Conservation (phyloP, 108 stramenopile species). For the Discostella stelligeroides region DNA sequence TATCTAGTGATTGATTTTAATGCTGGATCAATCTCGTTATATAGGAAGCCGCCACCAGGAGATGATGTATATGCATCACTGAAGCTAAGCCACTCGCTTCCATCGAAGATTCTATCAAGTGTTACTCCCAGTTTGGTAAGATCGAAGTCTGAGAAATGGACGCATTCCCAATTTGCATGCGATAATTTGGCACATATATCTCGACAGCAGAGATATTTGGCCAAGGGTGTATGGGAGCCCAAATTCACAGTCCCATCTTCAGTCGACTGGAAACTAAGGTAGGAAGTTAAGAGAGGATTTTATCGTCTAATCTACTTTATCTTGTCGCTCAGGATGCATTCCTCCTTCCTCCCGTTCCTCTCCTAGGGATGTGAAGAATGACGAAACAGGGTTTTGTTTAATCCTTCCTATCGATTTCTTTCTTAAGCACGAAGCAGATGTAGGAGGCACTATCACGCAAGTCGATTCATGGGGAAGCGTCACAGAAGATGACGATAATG, state of each 20-base stretch:
- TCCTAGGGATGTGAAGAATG: slow-evolving; percentile 28
- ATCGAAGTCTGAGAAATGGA: background rate
- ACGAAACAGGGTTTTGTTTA: slow-evolving; percentile 34
- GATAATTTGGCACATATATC: slow-evolving; percentile 17
- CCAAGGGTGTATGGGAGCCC: slow-evolving; percentile 24
- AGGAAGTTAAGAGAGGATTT: background rate
- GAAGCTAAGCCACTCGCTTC: slow-evolving; percentile 1
- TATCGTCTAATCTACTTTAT: background rate
- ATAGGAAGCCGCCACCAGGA: slow-evolving; percentile 30
- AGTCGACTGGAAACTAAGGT: slow-evolving; percentile 40
- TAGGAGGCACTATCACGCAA: background rate
- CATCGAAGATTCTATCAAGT: background rate
- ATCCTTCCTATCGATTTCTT: slow-evolving; percentile 31
- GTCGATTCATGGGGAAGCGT: slow-evolving; percentile 1
- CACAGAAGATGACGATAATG: background rate
- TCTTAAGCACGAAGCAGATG: slow-evolving; percentile 18
- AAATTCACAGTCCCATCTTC: slow-evolving; percentile 20
- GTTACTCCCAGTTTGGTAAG: slow-evolving; percentile 5
- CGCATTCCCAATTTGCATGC: background rate
- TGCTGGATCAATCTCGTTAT: slow-evolving; percentile 20
- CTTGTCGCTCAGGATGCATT: background rate
- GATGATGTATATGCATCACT: background rate
- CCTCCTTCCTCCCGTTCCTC: background rate
- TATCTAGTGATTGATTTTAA: slow-evolving; percentile 35
- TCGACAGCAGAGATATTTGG: background rate